Percentiles rank a stretch among this genome's conserved stretches.
These are phyloP conservation scores for Aspergillus sp. DNA, from an alignment of 2,329 filamentous ascomycete species.

Conservation along the genomic window DNA sequence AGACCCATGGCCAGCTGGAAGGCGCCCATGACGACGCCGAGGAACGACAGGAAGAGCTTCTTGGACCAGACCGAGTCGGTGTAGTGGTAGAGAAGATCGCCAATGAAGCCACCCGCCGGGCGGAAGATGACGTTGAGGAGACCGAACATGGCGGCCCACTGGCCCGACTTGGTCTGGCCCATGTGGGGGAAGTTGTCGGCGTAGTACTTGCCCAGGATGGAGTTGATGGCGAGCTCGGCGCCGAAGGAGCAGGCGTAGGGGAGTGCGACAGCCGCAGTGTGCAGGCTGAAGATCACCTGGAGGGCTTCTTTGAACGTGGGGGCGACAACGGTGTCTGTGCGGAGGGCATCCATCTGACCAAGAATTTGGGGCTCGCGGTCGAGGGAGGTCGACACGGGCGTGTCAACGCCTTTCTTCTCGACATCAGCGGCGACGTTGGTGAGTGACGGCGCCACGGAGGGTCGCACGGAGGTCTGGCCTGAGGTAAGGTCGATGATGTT, in stretches of 20 bases:
- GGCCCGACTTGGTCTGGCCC: slow-evolving; percentile 53
- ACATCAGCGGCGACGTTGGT: slow-evolving; percentile 22
- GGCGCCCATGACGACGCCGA: slow-evolving; percentile 56
- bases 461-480: slow-evolving; percentile 18
- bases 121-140: slow-evolving; percentile 51
- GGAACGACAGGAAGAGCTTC: slow-evolving; percentile 59
- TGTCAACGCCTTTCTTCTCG: slow-evolving; percentile 32
- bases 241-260: slow-evolving; percentile 62
- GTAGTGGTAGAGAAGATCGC: slow-evolving; percentile 54
- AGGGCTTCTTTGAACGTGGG: slow-evolving; percentile 61
- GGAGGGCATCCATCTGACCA: slow-evolving; percentile 49
- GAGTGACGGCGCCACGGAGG: slow-evolving; percentile 23
- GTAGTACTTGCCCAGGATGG: slow-evolving; percentile 60
- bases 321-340: slow-evolving; percentile 60
- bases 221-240: slow-evolving; percentile 60
- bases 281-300: slow-evolving; percentile 60
- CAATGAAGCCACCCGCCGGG: slow-evolving; percentile 50
- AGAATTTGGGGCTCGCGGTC: slow-evolving; percentile 44
- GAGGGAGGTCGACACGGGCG: slow-evolving; percentile 18
- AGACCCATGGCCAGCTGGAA: slow-evolving; percentile 63
- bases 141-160: slow-evolving; percentile 56
- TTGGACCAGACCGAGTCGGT: slow-evolving; percentile 59
- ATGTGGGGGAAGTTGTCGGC: slow-evolving; percentile 54
- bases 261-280: slow-evolving; percentile 52
- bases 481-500: slow-evolving; percentile 31